phyloP scores from a whole-genome alignment of 371 early-diverging fungal genomes.

The Syncephalastrum contaminatum region DNA sequence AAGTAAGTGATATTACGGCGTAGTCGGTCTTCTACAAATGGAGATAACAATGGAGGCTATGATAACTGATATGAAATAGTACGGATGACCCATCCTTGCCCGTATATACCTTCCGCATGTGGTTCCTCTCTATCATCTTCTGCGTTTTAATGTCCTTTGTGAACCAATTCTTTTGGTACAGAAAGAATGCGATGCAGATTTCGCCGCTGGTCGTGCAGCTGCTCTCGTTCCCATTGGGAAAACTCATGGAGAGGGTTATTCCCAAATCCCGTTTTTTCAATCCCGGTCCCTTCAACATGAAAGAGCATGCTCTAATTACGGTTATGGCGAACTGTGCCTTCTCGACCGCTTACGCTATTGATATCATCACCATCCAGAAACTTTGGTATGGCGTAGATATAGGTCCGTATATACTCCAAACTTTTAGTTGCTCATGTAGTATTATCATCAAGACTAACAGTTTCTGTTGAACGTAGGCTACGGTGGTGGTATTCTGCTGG shows the following conservation, averaged over 20 bases:
- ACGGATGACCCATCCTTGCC: conserved; percentile 69
- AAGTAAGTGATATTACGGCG: conserved; percentile 25
- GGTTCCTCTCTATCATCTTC: conserved; percentile 66
- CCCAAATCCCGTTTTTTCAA: conserved; percentile 62
- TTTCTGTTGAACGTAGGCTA: conserved; percentile 36
- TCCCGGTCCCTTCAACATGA: conserved; percentile 85
- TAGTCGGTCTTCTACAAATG: too few relatives aligned
- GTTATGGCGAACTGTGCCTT: conserved; percentile 59
- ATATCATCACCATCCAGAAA: conserved; percentile 70
- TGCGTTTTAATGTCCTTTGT: conserved; percentile 57
- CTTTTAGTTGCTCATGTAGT: too few relatives aligned
- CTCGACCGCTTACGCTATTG: conserved; percentile 70
- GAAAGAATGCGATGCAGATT: conserved; percentile 50
- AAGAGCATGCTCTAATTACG: conserved; percentile 84
- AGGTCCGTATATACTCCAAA: too few relatives aligned
- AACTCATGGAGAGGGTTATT: conserved; percentile 59
- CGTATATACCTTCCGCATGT: conserved; percentile 76
- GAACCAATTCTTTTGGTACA: conserved; percentile 80
- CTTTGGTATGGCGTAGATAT: conserved; percentile 57
- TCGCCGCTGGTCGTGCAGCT: conserved; percentile 57
- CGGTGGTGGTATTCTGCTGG: conserved; percentile 56
- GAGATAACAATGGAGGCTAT: conserved; percentile 6
- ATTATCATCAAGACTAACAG: too few relatives aligned
- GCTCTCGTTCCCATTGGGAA: conserved; percentile 66
- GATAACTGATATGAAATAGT: conserved; percentile 19